phyloP scores from a whole-genome alignment of 257 asterid genomes.

The Ophiorrhiza pumila region DNA sequence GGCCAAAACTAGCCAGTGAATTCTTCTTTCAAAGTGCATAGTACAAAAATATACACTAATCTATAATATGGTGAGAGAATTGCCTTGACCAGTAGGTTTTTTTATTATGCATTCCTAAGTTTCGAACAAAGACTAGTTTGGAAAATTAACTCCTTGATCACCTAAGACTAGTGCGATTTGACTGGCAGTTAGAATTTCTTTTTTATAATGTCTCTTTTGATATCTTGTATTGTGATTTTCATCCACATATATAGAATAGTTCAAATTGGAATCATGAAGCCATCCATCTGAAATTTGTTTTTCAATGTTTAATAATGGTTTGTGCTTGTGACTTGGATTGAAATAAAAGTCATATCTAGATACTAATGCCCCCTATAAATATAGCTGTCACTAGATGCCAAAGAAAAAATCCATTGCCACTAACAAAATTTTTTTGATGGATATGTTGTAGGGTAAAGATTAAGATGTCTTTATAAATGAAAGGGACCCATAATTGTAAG shows the following conservation, averaged over 20 bases:
- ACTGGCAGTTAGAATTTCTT: too few relatives aligned
- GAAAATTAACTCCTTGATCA: too few relatives aligned
- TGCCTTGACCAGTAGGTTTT: neutral
- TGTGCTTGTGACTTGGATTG: slow-evolving; percentile 12
- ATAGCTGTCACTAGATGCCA: slow-evolving; percentile 14
- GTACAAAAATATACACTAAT: neutral
- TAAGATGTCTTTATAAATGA: slow-evolving; percentile 3
- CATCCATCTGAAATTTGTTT: slow-evolving; percentile 1
- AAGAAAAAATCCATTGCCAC: slow-evolving; percentile 17
- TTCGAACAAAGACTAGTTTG: too few relatives aligned
- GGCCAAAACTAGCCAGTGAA: neutral
- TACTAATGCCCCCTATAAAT: neutral
- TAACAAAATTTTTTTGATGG: slow-evolving; percentile 7
- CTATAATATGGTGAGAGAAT: neutral
- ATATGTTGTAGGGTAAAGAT: slow-evolving; percentile 26
- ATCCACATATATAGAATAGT: neutral
- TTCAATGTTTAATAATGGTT: neutral
- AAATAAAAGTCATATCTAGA: neutral
- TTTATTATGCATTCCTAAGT: neutral
- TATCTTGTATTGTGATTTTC: neutral
- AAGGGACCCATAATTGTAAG: slow-evolving; percentile 31
- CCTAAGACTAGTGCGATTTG: too few relatives aligned
- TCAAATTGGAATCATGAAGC: neutral
- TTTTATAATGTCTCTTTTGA: neutral
- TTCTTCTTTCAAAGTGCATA: neutral